Conservation (phyloP, 805 yeast species). For the Lipomyces sp. region DNA sequence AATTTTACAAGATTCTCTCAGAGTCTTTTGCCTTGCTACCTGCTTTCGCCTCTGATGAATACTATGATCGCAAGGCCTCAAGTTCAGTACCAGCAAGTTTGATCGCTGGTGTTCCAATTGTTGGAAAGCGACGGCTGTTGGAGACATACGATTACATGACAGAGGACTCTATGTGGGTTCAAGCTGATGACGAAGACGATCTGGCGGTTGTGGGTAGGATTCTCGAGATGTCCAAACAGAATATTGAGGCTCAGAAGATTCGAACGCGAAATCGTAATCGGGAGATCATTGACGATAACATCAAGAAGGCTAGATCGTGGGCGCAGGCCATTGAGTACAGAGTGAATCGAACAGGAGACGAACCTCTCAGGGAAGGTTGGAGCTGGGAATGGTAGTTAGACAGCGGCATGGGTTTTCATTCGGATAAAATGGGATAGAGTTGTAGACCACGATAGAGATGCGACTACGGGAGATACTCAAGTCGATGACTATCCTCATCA, state of each 20-base stretch:
- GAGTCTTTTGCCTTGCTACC: constrained; percentile 35
- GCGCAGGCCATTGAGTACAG: constrained; percentile 17
- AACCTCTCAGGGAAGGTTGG: constrained; percentile 31
- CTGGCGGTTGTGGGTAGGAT: constrained; percentile 33
- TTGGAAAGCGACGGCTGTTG: constrained; percentile 30
- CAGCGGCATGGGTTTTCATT: not conserved
- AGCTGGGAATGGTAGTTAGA: constrained; percentile 30
- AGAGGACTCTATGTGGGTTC: constrained; percentile 36
- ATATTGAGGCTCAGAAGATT: constrained; percentile 28
- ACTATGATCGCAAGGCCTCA: constrained; percentile 36
- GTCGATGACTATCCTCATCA: no score
- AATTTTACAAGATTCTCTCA: constrained; percentile 32
- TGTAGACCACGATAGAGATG: not conserved
- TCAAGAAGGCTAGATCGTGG: constrained; percentile 29
- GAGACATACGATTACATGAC: constrained; percentile 34
- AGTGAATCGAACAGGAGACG: constrained; percentile 29
- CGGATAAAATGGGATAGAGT: not conserved
- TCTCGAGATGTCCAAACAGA: constrained; percentile 25
- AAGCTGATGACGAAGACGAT: constrained; percentile 32
- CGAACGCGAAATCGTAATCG: constrained; percentile 21
- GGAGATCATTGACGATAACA: constrained; percentile 28
- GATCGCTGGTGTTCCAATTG: constrained; percentile 36
- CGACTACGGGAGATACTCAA: no score
- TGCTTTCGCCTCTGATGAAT: constrained; percentile 36
- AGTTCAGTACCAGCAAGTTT: constrained; percentile 36